Conservation (phyloP, 805 yeast genomes). For the Osmozyma mogii region DNA sequence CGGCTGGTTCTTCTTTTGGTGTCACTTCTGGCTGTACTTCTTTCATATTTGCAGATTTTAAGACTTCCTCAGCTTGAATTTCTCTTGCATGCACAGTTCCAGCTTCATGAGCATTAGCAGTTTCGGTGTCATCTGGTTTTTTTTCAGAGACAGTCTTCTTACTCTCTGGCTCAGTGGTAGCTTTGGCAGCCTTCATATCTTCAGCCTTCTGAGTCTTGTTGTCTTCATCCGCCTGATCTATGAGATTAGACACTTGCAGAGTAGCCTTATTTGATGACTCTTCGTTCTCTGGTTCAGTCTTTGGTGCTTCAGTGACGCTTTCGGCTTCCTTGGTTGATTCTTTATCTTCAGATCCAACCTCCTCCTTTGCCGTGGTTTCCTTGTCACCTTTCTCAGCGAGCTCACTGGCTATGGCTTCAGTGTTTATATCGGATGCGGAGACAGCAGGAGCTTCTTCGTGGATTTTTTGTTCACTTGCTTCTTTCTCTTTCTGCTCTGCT, state of each 20-base stretch:
- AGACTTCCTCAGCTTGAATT: too few relatives aligned
- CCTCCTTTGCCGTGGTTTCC: neutral
- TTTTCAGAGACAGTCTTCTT: too few relatives aligned
- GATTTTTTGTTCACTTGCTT: too few relatives aligned
- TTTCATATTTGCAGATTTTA: too few relatives aligned
- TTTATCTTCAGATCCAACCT: neutral
- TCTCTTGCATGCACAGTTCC: neutral
- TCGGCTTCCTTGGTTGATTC: neutral
- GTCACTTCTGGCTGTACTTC: too few relatives aligned
- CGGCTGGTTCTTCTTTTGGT: neutral
- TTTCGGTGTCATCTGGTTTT: too few relatives aligned
- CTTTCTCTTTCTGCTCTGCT: too few relatives aligned
- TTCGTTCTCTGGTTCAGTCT: slow-evolving; percentile 1
- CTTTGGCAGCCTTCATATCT: too few relatives aligned
- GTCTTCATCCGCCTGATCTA: slow-evolving; percentile 5
- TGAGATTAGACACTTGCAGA: too few relatives aligned
- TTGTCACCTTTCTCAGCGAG: neutral
- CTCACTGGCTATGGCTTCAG: neutral
- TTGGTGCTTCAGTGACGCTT: slow-evolving; percentile 3
- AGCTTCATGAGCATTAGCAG: neutral
- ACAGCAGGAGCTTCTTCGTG: neutral
- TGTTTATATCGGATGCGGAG: neutral
- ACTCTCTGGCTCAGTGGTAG: too few relatives aligned
- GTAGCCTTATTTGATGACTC: neutral
- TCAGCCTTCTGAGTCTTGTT: slow-evolving; percentile 1